Evolutionary conservation across 768 basidiomycete genomes (phyloP).

Genomic region (Russula foetens): DNA sequence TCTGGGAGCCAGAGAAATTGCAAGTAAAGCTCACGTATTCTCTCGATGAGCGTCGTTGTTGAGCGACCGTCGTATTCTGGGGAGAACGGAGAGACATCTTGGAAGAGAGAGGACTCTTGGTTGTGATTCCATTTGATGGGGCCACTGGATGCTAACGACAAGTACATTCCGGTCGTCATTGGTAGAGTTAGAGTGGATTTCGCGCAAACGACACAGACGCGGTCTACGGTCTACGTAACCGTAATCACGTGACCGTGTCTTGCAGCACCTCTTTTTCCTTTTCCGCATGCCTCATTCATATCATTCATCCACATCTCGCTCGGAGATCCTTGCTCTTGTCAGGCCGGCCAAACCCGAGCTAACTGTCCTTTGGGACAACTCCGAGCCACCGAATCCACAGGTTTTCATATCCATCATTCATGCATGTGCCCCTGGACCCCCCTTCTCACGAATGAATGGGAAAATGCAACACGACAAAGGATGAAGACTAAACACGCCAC

Average conservation of each 20-base stretch:
- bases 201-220: too few relatives aligned
- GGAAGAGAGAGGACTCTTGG: constrained; percentile 11
- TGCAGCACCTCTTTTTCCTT: not conserved
- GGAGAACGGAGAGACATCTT: constrained; percentile 12
- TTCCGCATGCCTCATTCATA: too few relatives aligned
- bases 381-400: not conserved
- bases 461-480: not conserved
- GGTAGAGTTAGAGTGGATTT: too few relatives aligned
- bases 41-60: constrained; percentile 5
- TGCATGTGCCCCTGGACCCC: not conserved
- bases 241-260: not conserved
- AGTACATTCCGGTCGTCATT: constrained; percentile 2
- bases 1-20: constrained; percentile 19
- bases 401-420: not conserved
- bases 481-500: not conserved
- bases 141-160: constrained; percentile 6
- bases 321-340: too few relatives aligned
- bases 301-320: too few relatives aligned
- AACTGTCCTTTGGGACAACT: not conserved
- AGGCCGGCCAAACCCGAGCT: not conserved
- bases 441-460: too few relatives aligned
- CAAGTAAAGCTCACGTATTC: constrained; percentile 14
- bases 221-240: too few relatives aligned
- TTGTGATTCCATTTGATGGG: constrained; percentile 19
- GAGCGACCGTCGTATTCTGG: constrained; percentile 13